Conservation (phyloP, 1,139 yeast species). For the Yamadazyma taylorii region DNA sequence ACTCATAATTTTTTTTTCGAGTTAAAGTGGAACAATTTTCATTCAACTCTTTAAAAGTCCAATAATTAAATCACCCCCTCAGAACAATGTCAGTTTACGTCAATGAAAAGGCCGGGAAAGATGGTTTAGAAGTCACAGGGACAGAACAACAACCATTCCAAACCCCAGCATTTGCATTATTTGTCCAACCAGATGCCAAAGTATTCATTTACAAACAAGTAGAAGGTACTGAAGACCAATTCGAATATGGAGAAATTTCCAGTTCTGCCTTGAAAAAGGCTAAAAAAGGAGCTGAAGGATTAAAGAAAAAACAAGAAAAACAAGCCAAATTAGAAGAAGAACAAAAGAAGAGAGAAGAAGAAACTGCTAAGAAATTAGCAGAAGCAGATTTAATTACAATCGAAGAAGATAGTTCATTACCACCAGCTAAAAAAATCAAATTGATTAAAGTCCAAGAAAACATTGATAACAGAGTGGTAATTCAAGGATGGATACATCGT, state of each 20-base stretch:
- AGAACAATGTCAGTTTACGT: conserved; percentile 51
- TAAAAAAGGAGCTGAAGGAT: conserved; percentile 90
- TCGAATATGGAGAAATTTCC: conserved; percentile 72
- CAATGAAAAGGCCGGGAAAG: conserved; percentile 71
- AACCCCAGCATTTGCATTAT: conserved; percentile 83
- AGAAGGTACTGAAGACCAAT: conserved; percentile 55
- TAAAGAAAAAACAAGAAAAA: conserved; percentile 87
- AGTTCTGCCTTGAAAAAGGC: conserved; percentile 96
- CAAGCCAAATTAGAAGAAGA: conserved; percentile 65
- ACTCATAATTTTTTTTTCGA: no score
- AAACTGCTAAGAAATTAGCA: conserved; percentile 69
- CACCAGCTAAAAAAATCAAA: conserved; percentile 68
- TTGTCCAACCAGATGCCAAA: conserved; percentile 55
- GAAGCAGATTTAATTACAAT: conserved; percentile 72
- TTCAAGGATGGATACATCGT: conserved; percentile 97
- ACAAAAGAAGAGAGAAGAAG: conserved; percentile 61
- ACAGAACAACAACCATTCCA: conserved; percentile 69
- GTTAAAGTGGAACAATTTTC: no score
- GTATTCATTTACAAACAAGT: conserved; percentile 64
- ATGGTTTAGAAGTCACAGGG: conserved; percentile 55
- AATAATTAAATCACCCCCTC: neutral
- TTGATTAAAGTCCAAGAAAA: conserved; percentile 52
- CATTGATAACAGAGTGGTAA: conserved; percentile 65
- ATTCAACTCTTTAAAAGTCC: no score
- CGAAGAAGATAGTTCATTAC: conserved; percentile 70